Base-by-base conservation (phyloP, 495 filamentous ascomycete genomes). In the Sphaerosporella brunnea region DNA sequence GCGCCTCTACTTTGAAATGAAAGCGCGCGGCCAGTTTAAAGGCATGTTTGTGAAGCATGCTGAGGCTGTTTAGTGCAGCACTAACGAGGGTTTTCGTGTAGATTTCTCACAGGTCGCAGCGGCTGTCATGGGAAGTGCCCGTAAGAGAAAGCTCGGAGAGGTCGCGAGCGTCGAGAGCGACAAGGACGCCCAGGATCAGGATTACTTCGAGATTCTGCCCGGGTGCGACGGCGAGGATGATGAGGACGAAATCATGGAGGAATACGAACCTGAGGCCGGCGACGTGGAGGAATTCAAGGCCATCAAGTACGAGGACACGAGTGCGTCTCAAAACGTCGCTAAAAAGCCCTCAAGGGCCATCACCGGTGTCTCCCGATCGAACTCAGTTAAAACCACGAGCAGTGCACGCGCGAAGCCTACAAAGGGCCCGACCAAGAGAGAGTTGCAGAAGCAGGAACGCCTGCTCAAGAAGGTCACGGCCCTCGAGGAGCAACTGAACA, bases 391-490 rank as follows among this genome's bases (percentile, higher is more conserved):
- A 1, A 44, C n/a, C n/a, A 15, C 23, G 16, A 11, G 18, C 2
- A 16, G 5, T 23, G 43, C 43, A 15, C 20, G 13, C 26, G 19
- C 43, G 4, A 9, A 5, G 39, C 23, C 24, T 10, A 10, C 8
- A 16, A 46, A 48, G 43, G 5, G n/a, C 10, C 43, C 21, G 35
- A 51, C 42, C 23, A 54, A 54, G 36, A 40, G 55, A 18, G 55
- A 59, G 9, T 23, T 58, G 10, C 54, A 50, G 46, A 52, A 51
- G 23, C 43, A 51, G 23, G 55, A 59, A 47, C 55, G 46, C 4
- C 56, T 59, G 36, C 44, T 46, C 36, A 59, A 59, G 32, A 59
- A 52, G 36, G 56, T 59, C 23, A 56, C 55, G 20, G 52, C 51
- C 46, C 51, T 59, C 10, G 55, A 59, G 36, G 51, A 59, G 21